Conservation (phyloP, 2,329 filamentous ascomycete genomes). For the Metarhizium brunneum region DNA sequence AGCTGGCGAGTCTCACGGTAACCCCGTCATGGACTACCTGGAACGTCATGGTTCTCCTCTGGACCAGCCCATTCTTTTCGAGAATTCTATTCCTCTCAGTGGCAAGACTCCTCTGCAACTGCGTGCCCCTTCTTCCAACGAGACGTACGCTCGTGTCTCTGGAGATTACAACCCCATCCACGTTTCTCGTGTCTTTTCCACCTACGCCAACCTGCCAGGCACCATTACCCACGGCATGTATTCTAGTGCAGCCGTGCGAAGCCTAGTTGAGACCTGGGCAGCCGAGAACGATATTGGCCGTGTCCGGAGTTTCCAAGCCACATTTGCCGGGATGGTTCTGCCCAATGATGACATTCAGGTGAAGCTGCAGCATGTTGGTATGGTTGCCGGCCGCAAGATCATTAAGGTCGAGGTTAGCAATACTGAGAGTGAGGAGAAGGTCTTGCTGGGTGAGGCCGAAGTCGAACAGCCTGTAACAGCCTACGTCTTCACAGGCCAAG, state of each 20-base stretch:
- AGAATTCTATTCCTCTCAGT: conserved; percentile 91
- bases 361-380: conserved; percentile 91
- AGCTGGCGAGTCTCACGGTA: conserved; percentile 82
- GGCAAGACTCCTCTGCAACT: conserved; percentile 83
- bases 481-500: conserved; percentile 97
- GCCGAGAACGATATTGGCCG: conserved; percentile 97
- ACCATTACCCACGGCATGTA: conserved; percentile 99
- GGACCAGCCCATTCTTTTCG: conserved; percentile 93
- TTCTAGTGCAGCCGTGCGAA: conserved; percentile 91
- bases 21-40: conserved; percentile 94
- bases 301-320: conserved; percentile 94
- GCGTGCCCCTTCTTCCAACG: conserved; percentile 89
- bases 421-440: conserved; percentile 92
- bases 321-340: conserved; percentile 95
- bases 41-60: conserved; percentile 84
- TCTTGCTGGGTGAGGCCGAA: conserved; percentile 88
- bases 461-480: conserved; percentile 95
- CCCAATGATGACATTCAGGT: conserved; percentile 94
- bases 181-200: conserved; percentile 92
- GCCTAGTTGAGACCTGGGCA: conserved; percentile 95
- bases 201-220: conserved; percentile 88
- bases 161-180: conserved; percentile 99
- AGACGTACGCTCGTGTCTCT: conserved; percentile 94
- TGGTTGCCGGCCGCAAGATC: conserved; percentile 97
- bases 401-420: conserved; percentile 98